These are phyloP conservation scores for Tuctoria greenei DNA, from an alignment of 176 grass and related monocot genomes.

Conservation along the genomic window DNA sequence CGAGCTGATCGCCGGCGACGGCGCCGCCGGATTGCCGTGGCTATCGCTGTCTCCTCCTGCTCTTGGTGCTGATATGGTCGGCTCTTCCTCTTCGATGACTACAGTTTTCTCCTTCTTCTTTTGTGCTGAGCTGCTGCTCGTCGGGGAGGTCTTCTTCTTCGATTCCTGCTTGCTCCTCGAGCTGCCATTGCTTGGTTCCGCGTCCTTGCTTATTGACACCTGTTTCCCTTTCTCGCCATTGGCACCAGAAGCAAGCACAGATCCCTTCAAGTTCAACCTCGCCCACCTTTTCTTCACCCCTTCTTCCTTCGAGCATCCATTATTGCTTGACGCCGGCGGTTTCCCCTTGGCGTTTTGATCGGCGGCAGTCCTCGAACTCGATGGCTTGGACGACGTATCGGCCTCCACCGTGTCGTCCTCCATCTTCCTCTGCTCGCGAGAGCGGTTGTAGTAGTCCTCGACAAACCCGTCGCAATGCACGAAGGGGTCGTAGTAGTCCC, in stretches of 20 bases:
- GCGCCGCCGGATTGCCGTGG: slow-evolving; percentile 11
- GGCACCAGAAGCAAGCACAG: too few relatives aligned
- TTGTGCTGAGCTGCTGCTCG: slow-evolving; percentile 4
- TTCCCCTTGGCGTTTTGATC: slow-evolving; percentile 9
- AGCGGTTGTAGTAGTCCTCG: slow-evolving; percentile 28
- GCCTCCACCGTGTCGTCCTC: not conserved
- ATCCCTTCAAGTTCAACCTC: too few relatives aligned
- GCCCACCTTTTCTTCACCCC: not conserved
- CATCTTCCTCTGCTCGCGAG: not conserved
- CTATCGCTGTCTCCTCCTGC: not conserved
- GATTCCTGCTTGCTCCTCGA: slow-evolving; percentile 30
- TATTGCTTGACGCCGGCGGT: too few relatives aligned
- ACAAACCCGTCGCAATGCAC: slow-evolving; percentile 51
- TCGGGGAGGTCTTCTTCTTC: slow-evolving; percentile 15
- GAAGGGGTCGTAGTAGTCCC: slow-evolving; percentile 82
- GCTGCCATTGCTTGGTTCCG: slow-evolving; percentile 6
- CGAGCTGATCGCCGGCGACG: slow-evolving; percentile 14
- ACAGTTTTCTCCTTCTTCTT: slow-evolving; percentile 43
- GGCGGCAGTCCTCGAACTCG: not conserved
- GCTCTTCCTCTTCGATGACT: slow-evolving; percentile 37
- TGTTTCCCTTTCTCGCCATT: not conserved
- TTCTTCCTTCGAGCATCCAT: not conserved
- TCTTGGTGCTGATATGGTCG: not conserved
- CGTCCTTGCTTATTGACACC: not conserved
- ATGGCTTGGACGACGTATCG: not conserved